Conservation (phyloP, 2,329 filamentous ascomycete species). For the Dactylellina leptospora region DNA sequence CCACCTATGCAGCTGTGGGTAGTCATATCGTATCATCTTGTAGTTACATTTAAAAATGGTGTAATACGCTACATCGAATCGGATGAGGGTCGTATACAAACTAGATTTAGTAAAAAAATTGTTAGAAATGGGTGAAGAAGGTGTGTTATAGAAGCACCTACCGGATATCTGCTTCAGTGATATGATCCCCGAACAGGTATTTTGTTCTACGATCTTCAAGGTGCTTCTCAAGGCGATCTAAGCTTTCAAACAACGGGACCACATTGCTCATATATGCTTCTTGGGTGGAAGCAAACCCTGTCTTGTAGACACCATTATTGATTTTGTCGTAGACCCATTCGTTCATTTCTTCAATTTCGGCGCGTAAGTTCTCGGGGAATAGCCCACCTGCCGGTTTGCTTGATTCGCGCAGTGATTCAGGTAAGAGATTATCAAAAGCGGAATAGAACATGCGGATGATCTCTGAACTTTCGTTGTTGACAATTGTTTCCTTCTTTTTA, state of each 20-base stretch:
- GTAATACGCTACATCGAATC: conserved; percentile 81
- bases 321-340: conserved; percentile 63
- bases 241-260: conserved; percentile 39
- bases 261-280: conserved; percentile 73
- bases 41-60: conserved; percentile 83
- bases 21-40: conserved; percentile 67
- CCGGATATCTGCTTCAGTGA: conserved; percentile 85
- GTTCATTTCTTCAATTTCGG: conserved; percentile 48
- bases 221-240: conserved; percentile 39
- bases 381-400: conserved; percentile 60
- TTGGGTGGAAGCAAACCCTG: conserved; percentile 83
- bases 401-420: conserved; percentile 65
- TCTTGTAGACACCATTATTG: conserved; percentile 73
- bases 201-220: conserved; percentile 66
- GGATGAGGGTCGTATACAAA: conserved; percentile 75
- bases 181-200: conserved; percentile 76
- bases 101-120: conserved; percentile 3
- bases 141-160: background rate
- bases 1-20: conserved; percentile 82
- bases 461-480: conserved; percentile 91
- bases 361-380: conserved; percentile 24
- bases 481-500: conserved; percentile 76
- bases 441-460: conserved; percentile 89
- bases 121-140: background rate
- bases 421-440: conserved; percentile 75